A percentile compares a stretch with the other conserved stretches of the same genome.
These are phyloP conservation scores for Botrytis pseudocinerea DNA, from an alignment of 2,329 filamentous ascomycete genomes.

Conservation along the genomic window DNA sequence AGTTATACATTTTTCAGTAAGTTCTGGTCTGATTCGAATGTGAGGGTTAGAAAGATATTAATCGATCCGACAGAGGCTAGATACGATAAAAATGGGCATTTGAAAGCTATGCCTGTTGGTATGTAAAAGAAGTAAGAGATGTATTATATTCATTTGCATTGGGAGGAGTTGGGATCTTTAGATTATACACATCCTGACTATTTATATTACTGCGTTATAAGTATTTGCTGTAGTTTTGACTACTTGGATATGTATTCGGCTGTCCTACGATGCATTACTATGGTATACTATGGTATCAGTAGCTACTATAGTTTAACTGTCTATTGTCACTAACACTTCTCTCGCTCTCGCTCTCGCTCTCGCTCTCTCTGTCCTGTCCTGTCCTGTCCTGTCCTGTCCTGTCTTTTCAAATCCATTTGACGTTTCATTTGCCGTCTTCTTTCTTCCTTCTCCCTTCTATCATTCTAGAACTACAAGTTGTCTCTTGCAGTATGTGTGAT, in stretches of 20 bases:
- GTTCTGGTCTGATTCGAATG: slow-evolving; percentile 43
- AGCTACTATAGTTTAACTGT: background rate
- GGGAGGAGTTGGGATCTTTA: slow-evolving; percentile 27
- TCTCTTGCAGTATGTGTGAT: background rate
- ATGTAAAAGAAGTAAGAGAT: slow-evolving; percentile 26
- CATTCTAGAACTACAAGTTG: background rate
- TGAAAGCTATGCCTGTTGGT: slow-evolving; percentile 43
- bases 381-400: too few relatives aligned
- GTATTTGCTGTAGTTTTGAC: background rate
- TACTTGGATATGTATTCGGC: background rate
- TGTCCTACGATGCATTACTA: background rate
- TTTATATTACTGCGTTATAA: slow-evolving; percentile 4
- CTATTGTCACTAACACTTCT: background rate
- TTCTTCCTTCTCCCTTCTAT: background rate
- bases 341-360: background rate
- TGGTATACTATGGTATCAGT: background rate
- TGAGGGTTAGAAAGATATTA: background rate
- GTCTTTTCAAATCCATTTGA: too few relatives aligned
- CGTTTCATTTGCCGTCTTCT: too few relatives aligned
- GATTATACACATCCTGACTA: background rate
- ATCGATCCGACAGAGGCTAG: slow-evolving; percentile 62
- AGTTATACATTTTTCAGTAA: slow-evolving; percentile 98
- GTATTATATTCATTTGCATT: slow-evolving; percentile 24
- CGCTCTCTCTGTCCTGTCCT: background rate
- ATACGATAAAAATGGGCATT: slow-evolving; percentile 77